These are phyloP conservation scores for Podila horticola DNA, from an alignment of 192 early-diverging fungal genomes.

Conservation along the genomic window DNA sequence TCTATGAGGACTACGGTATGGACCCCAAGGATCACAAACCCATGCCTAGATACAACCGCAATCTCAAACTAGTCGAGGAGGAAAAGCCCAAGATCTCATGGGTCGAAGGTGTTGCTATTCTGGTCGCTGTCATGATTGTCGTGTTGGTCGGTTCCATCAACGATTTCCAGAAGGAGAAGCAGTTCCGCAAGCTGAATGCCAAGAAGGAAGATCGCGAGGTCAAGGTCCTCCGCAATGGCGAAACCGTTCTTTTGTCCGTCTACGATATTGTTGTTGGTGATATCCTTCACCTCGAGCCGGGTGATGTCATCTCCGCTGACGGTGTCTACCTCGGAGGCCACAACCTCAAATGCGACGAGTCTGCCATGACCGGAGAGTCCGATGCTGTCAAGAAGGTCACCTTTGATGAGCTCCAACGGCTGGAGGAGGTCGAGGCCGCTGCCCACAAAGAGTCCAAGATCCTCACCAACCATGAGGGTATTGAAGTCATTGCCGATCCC, in stretches of 20 bases:
- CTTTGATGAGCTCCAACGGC: conserved; percentile 56
- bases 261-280: conserved; percentile 91
- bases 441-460: conserved; percentile 22
- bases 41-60: conserved; percentile 33
- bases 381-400: conserved; percentile 84
- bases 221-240: conserved; percentile 78
- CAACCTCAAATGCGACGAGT: conserved; percentile 90
- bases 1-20: conserved; percentile 77
- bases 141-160: conserved; percentile 79
- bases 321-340: conserved; percentile 84
- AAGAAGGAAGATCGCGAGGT: conserved; percentile 85
- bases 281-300: conserved; percentile 84
- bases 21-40: conserved; percentile 51
- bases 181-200: conserved; percentile 82
- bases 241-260: conserved; percentile 72
- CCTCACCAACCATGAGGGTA: conserved; percentile 43
- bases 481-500: conserved; percentile 38
- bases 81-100: conserved; percentile 67
- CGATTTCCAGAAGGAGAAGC: conserved; percentile 85
- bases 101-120: conserved; percentile 88
- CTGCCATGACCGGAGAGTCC: conserved; percentile 90
- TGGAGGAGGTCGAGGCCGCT: conserved; percentile 26
- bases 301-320: conserved; percentile 93
- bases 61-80: background rate
- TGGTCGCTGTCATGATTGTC: conserved; percentile 82